These are phyloP conservation scores for Candida mesenterica DNA, from an alignment of 1,139 yeast species.

Conservation along the genomic window DNA sequence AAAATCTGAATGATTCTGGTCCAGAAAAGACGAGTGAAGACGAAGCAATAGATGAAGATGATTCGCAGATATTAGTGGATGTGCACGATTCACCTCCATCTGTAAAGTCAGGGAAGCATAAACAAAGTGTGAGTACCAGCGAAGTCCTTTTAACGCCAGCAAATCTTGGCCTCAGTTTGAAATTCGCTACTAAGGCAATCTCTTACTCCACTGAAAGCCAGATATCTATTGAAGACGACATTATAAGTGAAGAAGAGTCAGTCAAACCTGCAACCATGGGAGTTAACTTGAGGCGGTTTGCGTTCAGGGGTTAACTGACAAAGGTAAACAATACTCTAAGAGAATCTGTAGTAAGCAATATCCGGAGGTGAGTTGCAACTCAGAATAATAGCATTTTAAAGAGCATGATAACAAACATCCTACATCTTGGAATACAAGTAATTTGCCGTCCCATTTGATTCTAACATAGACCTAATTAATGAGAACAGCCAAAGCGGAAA, in stretches of 20 bases:
- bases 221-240: slow-evolving; percentile 6
- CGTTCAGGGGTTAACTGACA: slow-evolving; percentile 18
- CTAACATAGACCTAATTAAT: too few relatives aligned
- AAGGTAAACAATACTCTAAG: too few relatives aligned
- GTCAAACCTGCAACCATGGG: slow-evolving; percentile 1
- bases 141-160: slow-evolving; percentile 1
- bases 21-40: not conserved
- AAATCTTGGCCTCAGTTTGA: not conserved
- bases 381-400: too few relatives aligned
- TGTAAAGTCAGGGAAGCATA: not conserved
- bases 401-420: too few relatives aligned
- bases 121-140: too few relatives aligned
- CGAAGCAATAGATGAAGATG: slow-evolving; percentile 3
- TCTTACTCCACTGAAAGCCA: slow-evolving; percentile 6
- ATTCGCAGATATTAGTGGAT: not conserved
- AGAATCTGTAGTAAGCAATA: too few relatives aligned
- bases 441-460: too few relatives aligned
- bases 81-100: not conserved
- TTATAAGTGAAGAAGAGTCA: slow-evolving; percentile 8
- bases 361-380: too few relatives aligned
- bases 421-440: too few relatives aligned
- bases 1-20: not conserved
- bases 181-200: not conserved
- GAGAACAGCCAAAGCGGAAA: too few relatives aligned
- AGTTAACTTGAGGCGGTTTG: slow-evolving; percentile 17